Percentiles rank a stretch among this genome's conserved stretches.
Evolutionary conservation across 2,329 filamentous ascomycete genomes (phyloP).

Genomic region (Trichophyton verrucosum): DNA sequence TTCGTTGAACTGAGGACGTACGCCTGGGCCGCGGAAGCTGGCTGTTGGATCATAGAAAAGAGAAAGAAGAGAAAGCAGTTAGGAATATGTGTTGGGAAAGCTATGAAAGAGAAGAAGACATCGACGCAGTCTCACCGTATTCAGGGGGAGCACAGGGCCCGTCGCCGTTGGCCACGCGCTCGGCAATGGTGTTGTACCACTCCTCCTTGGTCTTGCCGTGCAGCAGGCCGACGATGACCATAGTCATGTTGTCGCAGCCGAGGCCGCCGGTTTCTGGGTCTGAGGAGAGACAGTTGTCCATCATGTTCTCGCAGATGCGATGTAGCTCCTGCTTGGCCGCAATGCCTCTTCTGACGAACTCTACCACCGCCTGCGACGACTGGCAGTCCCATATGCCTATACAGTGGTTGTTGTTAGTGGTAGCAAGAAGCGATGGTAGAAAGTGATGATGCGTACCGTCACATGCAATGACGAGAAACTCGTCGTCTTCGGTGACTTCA

Average conservation of each 20-base stretch:
- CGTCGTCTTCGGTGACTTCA: conserved; percentile 82
- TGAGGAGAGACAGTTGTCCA: conserved; percentile 97
- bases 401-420: neutral
- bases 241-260: conserved; percentile 99
- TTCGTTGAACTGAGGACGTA: conserved; percentile 72
- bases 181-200: conserved; percentile 94
- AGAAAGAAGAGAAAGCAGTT: conserved; percentile 10
- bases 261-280: conserved; percentile 97
- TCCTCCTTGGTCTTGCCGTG: conserved; percentile 88
- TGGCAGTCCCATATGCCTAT: conserved; percentile 99
- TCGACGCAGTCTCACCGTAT: conserved; percentile 67
- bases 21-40: conserved; percentile 71
- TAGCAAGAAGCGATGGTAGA: too few relatives aligned
- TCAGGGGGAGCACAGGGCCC: conserved; percentile 96
- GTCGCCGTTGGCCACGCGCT: conserved; percentile 89
- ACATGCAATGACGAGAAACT: conserved; percentile 87
- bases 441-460: conserved; percentile 53
- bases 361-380: conserved; percentile 90
- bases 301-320: conserved; percentile 99
- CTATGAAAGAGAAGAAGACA: too few relatives aligned
- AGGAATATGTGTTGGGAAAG: too few relatives aligned
- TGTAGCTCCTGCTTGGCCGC: conserved; percentile 90
- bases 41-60: conserved; percentile 38
- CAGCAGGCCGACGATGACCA: conserved; percentile 79
- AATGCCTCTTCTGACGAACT: conserved; percentile 93